Evolutionary conservation across 176 grass and related monocot species (phyloP).

Genomic region (Oryza glumipatula): DNA sequence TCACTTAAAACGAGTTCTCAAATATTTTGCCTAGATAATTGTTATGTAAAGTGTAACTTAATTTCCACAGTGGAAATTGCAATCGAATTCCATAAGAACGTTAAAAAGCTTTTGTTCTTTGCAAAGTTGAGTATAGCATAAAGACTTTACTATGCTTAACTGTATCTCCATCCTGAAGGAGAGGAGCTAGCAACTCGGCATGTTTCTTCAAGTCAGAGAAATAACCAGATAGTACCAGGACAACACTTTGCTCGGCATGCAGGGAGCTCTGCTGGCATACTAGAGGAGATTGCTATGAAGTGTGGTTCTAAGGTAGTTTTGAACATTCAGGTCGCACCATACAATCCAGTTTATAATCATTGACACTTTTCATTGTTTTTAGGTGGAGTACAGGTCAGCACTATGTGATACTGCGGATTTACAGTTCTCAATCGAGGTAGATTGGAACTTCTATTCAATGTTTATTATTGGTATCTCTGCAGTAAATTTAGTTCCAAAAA

Average conservation of each 20-base stretch:
- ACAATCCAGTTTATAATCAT: neutral
- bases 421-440: slow-evolving; percentile 89
- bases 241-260: slow-evolving; percentile 32
- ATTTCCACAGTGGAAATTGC: neutral
- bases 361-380: slow-evolving; percentile 44
- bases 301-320: slow-evolving; percentile 86
- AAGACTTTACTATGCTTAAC: slow-evolving; percentile 15
- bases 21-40: neutral
- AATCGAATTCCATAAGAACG: neutral
- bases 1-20: neutral
- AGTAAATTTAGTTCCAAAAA: neutral
- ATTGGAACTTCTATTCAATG: neutral
- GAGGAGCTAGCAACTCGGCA: slow-evolving; percentile 40
- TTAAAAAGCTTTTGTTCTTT: neutral
- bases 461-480: neutral
- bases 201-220: slow-evolving; percentile 54
- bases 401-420: slow-evolving; percentile 74
- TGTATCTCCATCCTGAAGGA: slow-evolving; percentile 43
- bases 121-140: slow-evolving; percentile 1
- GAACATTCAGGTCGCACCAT: neutral
- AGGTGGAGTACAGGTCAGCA: slow-evolving; percentile 82
- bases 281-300: slow-evolving; percentile 79
- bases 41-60: neutral
- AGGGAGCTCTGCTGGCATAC: slow-evolving; percentile 56
- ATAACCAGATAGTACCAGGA: slow-evolving; percentile 42